Evolutionary conservation across 768 basidiomycete species (phyloP), one percentile per base, ranked within the genome.

Genomic region (Russula foetens): DNA sequence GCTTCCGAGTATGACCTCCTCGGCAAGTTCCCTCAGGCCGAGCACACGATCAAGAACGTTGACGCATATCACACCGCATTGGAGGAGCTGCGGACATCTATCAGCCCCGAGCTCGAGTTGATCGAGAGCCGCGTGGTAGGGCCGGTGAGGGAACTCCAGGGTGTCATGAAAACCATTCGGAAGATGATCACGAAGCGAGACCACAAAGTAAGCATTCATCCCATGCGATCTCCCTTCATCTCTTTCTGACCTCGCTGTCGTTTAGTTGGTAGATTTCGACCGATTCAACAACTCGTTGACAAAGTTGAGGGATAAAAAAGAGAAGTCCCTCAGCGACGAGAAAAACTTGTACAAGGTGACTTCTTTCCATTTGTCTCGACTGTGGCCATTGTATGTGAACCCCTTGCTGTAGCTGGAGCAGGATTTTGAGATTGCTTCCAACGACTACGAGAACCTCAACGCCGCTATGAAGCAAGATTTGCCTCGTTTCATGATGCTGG

Each of bases 281-380:
- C 88, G 97, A 52, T 90, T 84, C 79, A 98, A 98, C 73, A 98
- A 97, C 69, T 92, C 92, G 21, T 75, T 98, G 65, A 93, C 87
- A 59, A 98, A 99, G 74, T 78, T 98, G 60, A 80, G 97, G 59
- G 96, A 99, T 72, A 99, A 99, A 83, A 96, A 98, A 75, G 96
- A 99, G 70, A 99, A 98, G 75, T 86, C 90, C 21, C 75, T 98
- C 65, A 92, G 77, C 67, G 96, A 98, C 68, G 96, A 98, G 79
- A 97, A 98, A 81, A 92, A 95, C 69, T 69, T 96, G 63, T 97
- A 96, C 83, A 97, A 96, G 80, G 92, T 89, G 59, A 24, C 21
- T 15, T 23, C 29, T 8, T 60, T 57, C 59, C 12, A 12, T 72
- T 72, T 72, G 71, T 61, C 62, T 55, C 48, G 9, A 48, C 14